Evolutionary conservation across 257 asterid genomes (phyloP), one percentile per base, ranked within the genome.

Genomic region (Fraxinus quadrangulata): DNA sequence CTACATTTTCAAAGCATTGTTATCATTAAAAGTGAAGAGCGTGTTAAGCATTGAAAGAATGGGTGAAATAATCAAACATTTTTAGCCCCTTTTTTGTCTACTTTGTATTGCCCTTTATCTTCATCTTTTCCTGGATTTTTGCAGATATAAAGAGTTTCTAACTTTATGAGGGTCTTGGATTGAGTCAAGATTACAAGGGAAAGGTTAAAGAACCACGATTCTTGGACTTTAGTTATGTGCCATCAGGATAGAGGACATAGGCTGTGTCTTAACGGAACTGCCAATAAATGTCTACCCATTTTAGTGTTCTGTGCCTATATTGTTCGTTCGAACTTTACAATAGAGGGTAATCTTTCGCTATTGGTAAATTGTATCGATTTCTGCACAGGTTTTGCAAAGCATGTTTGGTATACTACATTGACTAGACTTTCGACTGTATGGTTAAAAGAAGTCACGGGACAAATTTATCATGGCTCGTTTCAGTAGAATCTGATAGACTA

Each of bases 71-170:
- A 17, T 16, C 23, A 51, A n/a, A 54, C 67, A 17, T 42, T 42
- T 42, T 42, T 42, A 42, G 49, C 40, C 16, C 49, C 11, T 39
- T 42, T n/a, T 61, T 23, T 2, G 31, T 28, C 13, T 61, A n/a
- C 67, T 7, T 23, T 61, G 67, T 23, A 6, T 56, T 17, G 31
- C 2, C 16, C 13, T 4, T 59, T 59, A 59, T 59, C 33, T 56
- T 56, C 6, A 26, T 21, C 39, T 59, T 59, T n/a, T 59, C 28
- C 12, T n/a, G 67, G 31, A 59, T 2, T 59, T n/a, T 1, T 59
- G 67, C 67, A 59, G 67, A 59, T 59, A 59, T n/a, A 59, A 7
- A 56, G 67, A n/a, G 30, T n/a, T 59, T n/a, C 11, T 59, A 51
- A 51, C 24, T n/a, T 51, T 51, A 40, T n/a, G 63, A 54, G 65